Percentiles rank a stretch among this genome's conserved stretches.
These are phyloP conservation scores for Cucurbitaria berberidis DNA, from an alignment of 2,329 filamentous ascomycete species.

Conservation along the genomic window DNA sequence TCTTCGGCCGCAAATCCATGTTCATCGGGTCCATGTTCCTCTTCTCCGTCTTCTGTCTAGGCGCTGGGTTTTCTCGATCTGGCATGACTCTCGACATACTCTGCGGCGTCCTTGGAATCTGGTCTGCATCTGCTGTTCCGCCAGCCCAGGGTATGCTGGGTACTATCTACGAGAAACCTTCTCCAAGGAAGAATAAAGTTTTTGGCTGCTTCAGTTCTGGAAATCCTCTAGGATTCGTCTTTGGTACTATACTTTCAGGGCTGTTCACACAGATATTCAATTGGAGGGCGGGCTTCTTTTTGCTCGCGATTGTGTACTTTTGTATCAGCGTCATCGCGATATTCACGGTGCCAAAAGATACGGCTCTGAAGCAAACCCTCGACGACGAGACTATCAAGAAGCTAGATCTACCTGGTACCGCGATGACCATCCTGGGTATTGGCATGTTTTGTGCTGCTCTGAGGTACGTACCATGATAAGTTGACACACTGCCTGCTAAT, in stretches of 20 bases:
- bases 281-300: conserved; percentile 69
- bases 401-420: conserved; percentile 67
- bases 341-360: conserved; percentile 67
- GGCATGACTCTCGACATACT: conserved; percentile 67
- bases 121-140: conserved; percentile 67
- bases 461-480: conserved; percentile 52
- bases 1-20: conserved; percentile 68
- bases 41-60: conserved; percentile 63
- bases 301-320: conserved; percentile 69
- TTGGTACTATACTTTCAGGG: conserved; percentile 66
- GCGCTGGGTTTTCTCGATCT: conserved; percentile 65
- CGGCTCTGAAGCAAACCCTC: conserved; percentile 53
- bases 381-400: conserved; percentile 58
- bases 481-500: conserved; percentile 13
- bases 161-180: conserved; percentile 66
- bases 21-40: conserved; percentile 66
- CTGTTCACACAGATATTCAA: conserved; percentile 65
- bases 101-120: conserved; percentile 68
- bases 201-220: conserved; percentile 68
- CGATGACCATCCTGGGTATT: conserved; percentile 68
- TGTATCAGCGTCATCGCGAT: conserved; percentile 63
- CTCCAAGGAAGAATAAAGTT: conserved; percentile 66
- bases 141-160: conserved; percentile 70
- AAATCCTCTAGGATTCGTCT: conserved; percentile 63
- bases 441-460: conserved; percentile 69